Evolutionary conservation across 495 filamentous ascomycete genomes (phyloP), one percentile per base, ranked within the genome.

Genomic region (Penicillium arizonense): DNA sequence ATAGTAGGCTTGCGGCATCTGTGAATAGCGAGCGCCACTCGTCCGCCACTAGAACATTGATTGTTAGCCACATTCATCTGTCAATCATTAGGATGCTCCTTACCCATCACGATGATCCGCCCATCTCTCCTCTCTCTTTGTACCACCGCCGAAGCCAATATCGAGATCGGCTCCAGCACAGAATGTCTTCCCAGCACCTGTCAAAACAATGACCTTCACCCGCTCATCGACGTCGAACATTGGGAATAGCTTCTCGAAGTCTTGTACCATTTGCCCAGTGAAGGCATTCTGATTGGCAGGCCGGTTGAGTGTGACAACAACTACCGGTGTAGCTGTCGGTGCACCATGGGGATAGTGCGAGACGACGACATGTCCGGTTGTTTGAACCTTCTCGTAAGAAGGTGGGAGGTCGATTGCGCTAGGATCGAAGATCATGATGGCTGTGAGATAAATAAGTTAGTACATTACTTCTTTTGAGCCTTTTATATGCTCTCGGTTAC

Each of bases 161-260:
- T 82, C 76, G n/a, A 86, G 63, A 65, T 87, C 85, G 23, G 82
- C 82, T n/a, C 85, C 83, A 8, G 82, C 82, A 58, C 83, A 87
- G 67, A 86, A 88, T 26, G 80, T 81, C 49, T 71, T 71, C 18
- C 82, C 82, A n/a, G 70, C 61, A 34, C 83, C 82, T 0, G 84
- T 85, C 11, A 87, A 55, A 5, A 86, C 75, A 32, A 86, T 66
- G 10, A 73, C 77, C 50, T 80, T 82, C 24, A 87, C 82, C 13
- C 79, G 75, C 13, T 77, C 71, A 46, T 83, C 79, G 50, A 75
- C 55, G 44, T 83, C 80, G 50, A 87, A 77, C 42, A 79, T 63
- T 35, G 67, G 53, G 66, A 81, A 86, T 35, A 78, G 74, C 26
- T 64, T 59, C 54, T 81, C 78, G 33, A 87, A 73, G 57, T 81